A percentile compares a stretch with the other conserved stretches of the same genome.
phyloP scores from a whole-genome alignment of 805 yeast species.

The Kockiozyma suomiensis region DNA sequence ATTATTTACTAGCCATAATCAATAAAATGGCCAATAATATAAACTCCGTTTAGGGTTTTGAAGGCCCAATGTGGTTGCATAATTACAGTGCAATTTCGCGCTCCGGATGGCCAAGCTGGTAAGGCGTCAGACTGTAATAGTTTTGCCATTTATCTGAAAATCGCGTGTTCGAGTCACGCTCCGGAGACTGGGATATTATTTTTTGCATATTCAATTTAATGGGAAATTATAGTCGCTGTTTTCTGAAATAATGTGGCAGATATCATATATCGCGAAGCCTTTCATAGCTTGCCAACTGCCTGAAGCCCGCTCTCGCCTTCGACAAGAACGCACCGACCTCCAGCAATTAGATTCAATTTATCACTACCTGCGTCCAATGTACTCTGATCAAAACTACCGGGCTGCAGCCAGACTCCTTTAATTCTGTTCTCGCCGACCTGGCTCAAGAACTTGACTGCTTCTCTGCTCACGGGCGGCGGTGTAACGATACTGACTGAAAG shows the following conservation, averaged over 20 bases:
- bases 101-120: constrained; percentile 37
- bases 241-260: background rate
- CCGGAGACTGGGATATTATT: constrained; percentile 24
- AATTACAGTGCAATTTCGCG: background rate
- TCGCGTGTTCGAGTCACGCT: constrained; percentile 37
- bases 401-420: constrained; percentile 78
- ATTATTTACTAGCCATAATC: background rate
- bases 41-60: background rate
- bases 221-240: background rate
- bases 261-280: background rate
- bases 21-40: background rate
- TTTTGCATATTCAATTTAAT: background rate
- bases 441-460: constrained; percentile 48
- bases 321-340: constrained; percentile 72
- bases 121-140: constrained; percentile 36
- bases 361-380: constrained; percentile 47
- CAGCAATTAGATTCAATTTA: constrained; percentile 46
- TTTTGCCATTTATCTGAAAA: constrained; percentile 26
- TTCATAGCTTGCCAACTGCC: constrained; percentile 24
- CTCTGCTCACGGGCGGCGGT: constrained; percentile 64
- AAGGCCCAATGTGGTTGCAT: background rate
- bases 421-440: constrained; percentile 41
- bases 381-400: constrained; percentile 67
- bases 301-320: constrained; percentile 53
- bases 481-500: constrained; percentile 70